phyloP scores from a whole-genome alignment of 2,329 filamentous ascomycete species.

The Curvularia verruculosa region DNA sequence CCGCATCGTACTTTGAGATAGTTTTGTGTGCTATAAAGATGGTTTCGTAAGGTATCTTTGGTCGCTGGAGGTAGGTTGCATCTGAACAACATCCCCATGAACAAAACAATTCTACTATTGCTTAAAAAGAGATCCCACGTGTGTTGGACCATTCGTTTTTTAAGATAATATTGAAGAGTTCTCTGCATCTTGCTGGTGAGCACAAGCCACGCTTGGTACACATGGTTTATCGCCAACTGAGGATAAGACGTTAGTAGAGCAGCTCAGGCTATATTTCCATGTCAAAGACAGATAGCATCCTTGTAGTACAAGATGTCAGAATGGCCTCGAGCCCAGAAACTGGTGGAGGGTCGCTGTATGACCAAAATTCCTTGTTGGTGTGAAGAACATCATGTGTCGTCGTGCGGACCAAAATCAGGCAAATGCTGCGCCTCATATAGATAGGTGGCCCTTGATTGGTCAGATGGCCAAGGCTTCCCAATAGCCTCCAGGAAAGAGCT shows the following conservation, averaged over 20 bases:
- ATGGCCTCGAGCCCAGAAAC: neutral
- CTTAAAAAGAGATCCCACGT: too few species aligned
- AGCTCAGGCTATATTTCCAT: neutral
- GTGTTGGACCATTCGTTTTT: neutral
- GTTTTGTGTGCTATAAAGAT: neutral
- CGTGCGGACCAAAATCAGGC: constrained; percentile 21
- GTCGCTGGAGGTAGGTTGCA: neutral
- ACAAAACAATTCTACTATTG: neutral
- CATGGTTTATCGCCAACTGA: neutral
- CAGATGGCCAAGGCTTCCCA: constrained; percentile 2
- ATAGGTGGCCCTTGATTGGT: constrained; percentile 16
- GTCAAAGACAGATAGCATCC: neutral
- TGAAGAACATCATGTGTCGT: constrained; percentile 7
- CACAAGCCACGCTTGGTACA: neutral
- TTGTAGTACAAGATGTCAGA: neutral
- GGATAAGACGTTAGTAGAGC: neutral
- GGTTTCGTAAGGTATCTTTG: neutral
- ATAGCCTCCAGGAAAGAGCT: constrained; percentile 9
- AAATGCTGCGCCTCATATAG: constrained; percentile 7
- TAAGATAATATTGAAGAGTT: neutral
- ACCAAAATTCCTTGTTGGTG: neutral
- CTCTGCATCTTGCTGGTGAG: neutral
- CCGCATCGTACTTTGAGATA: constrained; percentile 3
- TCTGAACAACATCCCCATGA: neutral
- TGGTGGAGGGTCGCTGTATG: neutral